Percentiles rank a stretch among this genome's conserved stretches.
Conservation (phyloP, 768 basidiomycete species). For the Gymnopilus dilepis region DNA sequence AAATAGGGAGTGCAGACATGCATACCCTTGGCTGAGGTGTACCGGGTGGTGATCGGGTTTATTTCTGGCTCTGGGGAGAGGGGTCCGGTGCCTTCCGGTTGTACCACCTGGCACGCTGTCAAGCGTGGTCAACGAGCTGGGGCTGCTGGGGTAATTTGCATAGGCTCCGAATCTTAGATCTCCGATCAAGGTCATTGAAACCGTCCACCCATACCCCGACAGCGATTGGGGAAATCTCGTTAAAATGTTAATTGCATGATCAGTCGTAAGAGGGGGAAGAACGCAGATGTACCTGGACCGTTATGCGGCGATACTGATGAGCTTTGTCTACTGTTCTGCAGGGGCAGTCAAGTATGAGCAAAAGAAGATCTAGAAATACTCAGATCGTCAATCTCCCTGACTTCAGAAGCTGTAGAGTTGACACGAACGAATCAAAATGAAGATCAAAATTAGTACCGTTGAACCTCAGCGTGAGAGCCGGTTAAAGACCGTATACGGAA, state of each 20-base stretch:
- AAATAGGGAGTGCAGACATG: background rate
- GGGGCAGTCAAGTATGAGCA: background rate
- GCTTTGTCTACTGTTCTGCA: background rate
- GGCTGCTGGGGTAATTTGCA: slow-evolving; percentile 18
- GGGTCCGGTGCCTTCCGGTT: background rate
- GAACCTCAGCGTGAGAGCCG: slow-evolving; percentile 15
- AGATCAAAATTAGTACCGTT: background rate
- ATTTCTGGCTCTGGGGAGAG: slow-evolving; percentile 21
- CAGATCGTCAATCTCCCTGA: background rate
- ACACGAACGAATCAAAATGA: slow-evolving; percentile 5
- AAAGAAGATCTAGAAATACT: background rate
- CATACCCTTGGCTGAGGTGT: slow-evolving; percentile 19
- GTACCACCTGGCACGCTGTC: slow-evolving; percentile 4
- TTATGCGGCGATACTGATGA: background rate
- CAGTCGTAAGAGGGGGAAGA: slow-evolving; percentile 24
- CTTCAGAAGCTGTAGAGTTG: background rate
- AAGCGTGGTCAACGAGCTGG: slow-evolving; percentile 10
- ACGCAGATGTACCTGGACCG: background rate
- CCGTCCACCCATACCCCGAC: slow-evolving; percentile 19
- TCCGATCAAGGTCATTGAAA: slow-evolving; percentile 9
- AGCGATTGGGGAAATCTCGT: slow-evolving; percentile 36
- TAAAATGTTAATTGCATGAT: slow-evolving; percentile 25
- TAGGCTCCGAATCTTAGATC: slow-evolving; percentile 19
- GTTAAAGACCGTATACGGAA: slow-evolving; percentile 9
- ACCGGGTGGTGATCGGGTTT: slow-evolving; percentile 25